Evolutionary conservation across 1,284 basidiomycete species (phyloP).

Genomic region (Moniliella sp.): DNA sequence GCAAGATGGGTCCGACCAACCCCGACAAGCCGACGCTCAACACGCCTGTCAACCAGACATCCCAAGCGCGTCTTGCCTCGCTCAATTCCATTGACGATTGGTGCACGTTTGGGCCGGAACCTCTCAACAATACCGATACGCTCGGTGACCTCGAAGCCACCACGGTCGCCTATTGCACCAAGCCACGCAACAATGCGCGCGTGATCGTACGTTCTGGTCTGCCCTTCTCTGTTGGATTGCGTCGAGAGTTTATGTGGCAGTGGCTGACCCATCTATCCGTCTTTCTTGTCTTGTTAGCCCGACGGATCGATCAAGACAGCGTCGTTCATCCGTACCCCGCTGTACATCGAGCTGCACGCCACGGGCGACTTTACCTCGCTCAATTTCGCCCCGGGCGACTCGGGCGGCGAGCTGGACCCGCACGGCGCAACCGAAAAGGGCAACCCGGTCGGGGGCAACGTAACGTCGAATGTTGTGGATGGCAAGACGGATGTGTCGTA

Average conservation of each 20-base stretch:
- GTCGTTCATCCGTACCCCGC: constrained; percentile 30
- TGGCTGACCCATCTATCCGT: too few relatives aligned
- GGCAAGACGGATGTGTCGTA: constrained; percentile 39
- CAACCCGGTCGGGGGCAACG: constrained; percentile 41
- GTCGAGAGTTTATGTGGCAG: constrained; percentile 35
- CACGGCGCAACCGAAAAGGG: constrained; percentile 34
- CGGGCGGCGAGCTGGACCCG: constrained; percentile 31
- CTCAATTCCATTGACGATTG: constrained; percentile 30
- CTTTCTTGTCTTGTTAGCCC: too few relatives aligned
- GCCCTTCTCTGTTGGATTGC: constrained; percentile 26
- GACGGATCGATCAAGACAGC: constrained; percentile 28
- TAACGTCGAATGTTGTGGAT: constrained; percentile 37
- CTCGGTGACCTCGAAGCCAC: constrained; percentile 48
- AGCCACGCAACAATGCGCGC: constrained; percentile 30
- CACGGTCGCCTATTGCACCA: constrained; percentile 54
- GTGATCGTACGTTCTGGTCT: constrained; percentile 32
- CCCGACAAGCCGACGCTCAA: constrained; percentile 13
- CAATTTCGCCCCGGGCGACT: constrained; percentile 14
- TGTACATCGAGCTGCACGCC: constrained; percentile 38
- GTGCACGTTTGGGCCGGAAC: constrained; percentile 34
- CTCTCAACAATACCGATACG: constrained; percentile 32
- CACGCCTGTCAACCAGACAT: constrained; percentile 29
- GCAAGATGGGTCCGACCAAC: constrained; percentile 22
- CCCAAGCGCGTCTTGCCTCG: constrained; percentile 23
- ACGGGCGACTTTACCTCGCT: constrained; percentile 32